These are phyloP conservation scores for Ajuga chamaepitys DNA, from an alignment of 257 asterid genomes.

Conservation along the genomic window DNA sequence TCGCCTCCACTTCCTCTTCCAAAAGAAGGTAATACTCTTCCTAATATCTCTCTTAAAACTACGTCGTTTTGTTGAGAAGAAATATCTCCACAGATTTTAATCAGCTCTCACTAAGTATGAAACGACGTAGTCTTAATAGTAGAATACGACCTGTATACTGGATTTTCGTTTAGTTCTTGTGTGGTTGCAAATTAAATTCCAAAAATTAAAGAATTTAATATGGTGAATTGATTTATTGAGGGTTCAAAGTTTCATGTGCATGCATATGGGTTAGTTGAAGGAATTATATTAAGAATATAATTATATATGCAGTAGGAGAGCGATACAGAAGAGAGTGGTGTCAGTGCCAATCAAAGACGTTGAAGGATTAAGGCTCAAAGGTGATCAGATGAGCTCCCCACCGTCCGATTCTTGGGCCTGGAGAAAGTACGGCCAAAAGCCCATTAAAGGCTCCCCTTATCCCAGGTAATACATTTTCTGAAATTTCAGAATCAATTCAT, in stretches of 20 bases:
- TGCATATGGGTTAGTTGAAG: slow-evolving; percentile 30
- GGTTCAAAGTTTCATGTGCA: slow-evolving; percentile 13
- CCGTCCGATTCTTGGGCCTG: slow-evolving; percentile 99
- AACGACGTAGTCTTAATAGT: too few relatives aligned
- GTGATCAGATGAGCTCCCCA: slow-evolving; percentile 75
- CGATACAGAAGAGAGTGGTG: slow-evolving; percentile 63
- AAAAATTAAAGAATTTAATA: too few relatives aligned
- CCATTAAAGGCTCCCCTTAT: slow-evolving; percentile 93
- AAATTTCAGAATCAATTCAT: background rate
- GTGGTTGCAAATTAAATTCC: too few relatives aligned
- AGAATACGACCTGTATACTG: too few relatives aligned
- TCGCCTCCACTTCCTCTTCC: slow-evolving; percentile 60
- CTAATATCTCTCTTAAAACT: background rate
- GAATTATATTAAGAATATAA: background rate
- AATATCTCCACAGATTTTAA: too few relatives aligned
- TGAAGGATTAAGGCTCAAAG: slow-evolving; percentile 64
- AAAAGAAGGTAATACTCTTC: slow-evolving; percentile 43
- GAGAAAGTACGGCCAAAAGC: slow-evolving; percentile 96
- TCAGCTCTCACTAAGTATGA: too few relatives aligned
- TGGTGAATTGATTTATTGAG: slow-evolving; percentile 1
- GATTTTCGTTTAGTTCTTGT: too few relatives aligned
- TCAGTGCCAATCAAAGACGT: slow-evolving; percentile 68
- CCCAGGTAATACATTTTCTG: slow-evolving; percentile 50
- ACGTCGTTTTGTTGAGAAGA: background rate
- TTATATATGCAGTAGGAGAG: slow-evolving; percentile 43